Evolutionary conservation across 768 basidiomycete genomes (phyloP).

Genomic region (Termitomyces sp.): DNA sequence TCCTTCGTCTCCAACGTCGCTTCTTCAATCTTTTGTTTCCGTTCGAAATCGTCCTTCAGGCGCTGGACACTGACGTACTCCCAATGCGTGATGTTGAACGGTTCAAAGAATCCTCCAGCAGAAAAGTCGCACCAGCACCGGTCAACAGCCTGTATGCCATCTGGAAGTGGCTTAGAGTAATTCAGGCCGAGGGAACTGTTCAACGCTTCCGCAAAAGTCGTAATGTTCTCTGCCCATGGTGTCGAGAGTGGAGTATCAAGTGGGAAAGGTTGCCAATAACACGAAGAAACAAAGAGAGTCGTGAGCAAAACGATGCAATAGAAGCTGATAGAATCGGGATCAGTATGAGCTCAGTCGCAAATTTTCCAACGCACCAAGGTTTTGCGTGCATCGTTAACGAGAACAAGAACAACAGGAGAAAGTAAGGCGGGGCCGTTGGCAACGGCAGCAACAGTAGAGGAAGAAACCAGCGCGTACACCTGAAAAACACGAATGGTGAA

Average conservation of each 20-base stretch:
- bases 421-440: slow-evolving; percentile 78
- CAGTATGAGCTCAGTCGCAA: not conserved
- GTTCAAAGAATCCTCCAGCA: slow-evolving; percentile 61
- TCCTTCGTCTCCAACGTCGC: slow-evolving; percentile 10
- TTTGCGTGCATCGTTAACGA: slow-evolving; percentile 77
- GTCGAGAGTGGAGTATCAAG: slow-evolving; percentile 55
- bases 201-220: slow-evolving; percentile 68
- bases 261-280: slow-evolving; percentile 85
- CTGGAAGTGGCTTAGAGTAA: slow-evolving; percentile 42
- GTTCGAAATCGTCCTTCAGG: slow-evolving; percentile 36
- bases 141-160: slow-evolving; percentile 63
- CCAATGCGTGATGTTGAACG: slow-evolving; percentile 76
- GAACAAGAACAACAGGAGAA: slow-evolving; percentile 72
- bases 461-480: slow-evolving; percentile 87
- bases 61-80: slow-evolving; percentile 61
- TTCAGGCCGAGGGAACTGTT: slow-evolving; percentile 40
- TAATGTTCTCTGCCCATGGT: slow-evolving; percentile 69
- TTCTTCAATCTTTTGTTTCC: slow-evolving; percentile 24
- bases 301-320: slow-evolving; percentile 83
- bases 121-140: slow-evolving; percentile 87
- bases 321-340: slow-evolving; percentile 44
- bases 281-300: slow-evolving; percentile 83
- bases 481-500: slow-evolving; percentile 20
- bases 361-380: slow-evolving; percentile 62
- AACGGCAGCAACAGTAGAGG: slow-evolving; percentile 73